phyloP scores from a whole-genome alignment of 306 rosid genomes.

The Begonia masoniana region DNA sequence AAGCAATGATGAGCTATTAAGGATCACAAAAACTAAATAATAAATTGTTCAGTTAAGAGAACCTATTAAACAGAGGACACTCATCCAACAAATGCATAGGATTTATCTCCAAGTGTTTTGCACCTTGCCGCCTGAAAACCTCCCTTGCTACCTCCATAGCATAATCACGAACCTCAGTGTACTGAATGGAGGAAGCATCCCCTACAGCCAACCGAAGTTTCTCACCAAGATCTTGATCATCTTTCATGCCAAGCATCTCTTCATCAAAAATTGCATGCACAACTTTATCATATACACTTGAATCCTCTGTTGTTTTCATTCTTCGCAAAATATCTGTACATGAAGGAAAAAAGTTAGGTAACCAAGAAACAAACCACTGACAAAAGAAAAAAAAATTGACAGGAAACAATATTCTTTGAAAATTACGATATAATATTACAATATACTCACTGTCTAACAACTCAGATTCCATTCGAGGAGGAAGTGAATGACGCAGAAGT shows the following conservation, averaged over 20 bases:
- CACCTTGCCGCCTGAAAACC: slow-evolving; percentile 74
- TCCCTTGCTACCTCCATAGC: slow-evolving; percentile 57
- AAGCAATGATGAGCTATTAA: not conserved
- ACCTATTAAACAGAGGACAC: slow-evolving; percentile 67
- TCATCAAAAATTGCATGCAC: slow-evolving; percentile 77
- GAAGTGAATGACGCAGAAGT: slow-evolving; percentile 62
- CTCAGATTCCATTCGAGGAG: slow-evolving; percentile 87
- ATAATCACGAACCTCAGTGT: slow-evolving; percentile 70
- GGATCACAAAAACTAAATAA: slow-evolving; percentile 3
- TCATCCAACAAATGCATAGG: slow-evolving; percentile 63
- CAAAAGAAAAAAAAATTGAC: no score
- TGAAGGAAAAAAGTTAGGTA: slow-evolving; percentile 1
- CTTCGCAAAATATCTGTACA: slow-evolving; percentile 62
- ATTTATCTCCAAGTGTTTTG: slow-evolving; percentile 66
- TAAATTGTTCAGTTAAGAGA: slow-evolving; percentile 14
- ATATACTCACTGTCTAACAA: slow-evolving; percentile 73
- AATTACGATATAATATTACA: not conserved
- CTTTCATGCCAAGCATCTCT: slow-evolving; percentile 44
- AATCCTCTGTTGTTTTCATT: slow-evolving; percentile 83
- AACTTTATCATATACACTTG: slow-evolving; percentile 71
- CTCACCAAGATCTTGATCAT: slow-evolving; percentile 39
- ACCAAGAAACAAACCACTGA: not conserved
- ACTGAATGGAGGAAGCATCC: slow-evolving; percentile 44
- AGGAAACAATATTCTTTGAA: no score
- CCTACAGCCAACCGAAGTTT: slow-evolving; percentile 30